Conservation (phyloP, 768 basidiomycete species). For the Phlebiopsis flavidoalba region DNA sequence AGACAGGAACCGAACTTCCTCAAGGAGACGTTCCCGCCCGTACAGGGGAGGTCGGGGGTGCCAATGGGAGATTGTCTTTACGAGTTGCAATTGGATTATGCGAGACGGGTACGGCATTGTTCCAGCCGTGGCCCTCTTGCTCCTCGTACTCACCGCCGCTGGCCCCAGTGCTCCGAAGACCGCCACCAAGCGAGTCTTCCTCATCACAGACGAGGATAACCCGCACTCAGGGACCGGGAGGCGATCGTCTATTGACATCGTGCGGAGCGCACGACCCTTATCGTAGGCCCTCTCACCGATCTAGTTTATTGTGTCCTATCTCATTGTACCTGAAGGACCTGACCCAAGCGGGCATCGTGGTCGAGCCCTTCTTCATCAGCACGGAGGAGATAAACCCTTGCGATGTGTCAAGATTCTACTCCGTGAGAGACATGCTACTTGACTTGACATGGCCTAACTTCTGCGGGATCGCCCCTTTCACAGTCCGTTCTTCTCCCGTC, state of each 20-base stretch:
- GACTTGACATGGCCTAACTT: background rate
- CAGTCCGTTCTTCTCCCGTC: slow-evolving; percentile 60
- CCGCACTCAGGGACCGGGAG: slow-evolving; percentile 56
- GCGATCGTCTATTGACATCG: slow-evolving; percentile 59
- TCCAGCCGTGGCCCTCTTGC: background rate
- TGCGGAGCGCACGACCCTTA: slow-evolving; percentile 66
- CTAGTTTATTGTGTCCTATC: background rate
- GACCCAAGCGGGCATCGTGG: slow-evolving; percentile 65
- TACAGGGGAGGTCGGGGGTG: slow-evolving; percentile 45
- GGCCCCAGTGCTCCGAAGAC: slow-evolving; percentile 69
- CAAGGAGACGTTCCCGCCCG: slow-evolving; percentile 57
- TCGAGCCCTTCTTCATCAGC: slow-evolving; percentile 90
- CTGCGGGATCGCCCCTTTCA: background rate
- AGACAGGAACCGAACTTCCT: slow-evolving; percentile 59
- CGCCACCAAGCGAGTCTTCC: slow-evolving; percentile 87
- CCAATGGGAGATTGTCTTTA: slow-evolving; percentile 89
- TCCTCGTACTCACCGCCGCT: background rate
- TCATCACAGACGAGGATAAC: slow-evolving; percentile 88
- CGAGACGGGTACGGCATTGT: slow-evolving; percentile 66
- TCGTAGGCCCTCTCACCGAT: slow-evolving; percentile 36
- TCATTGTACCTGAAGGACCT: slow-evolving; percentile 53
- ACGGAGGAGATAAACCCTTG: slow-evolving; percentile 56
- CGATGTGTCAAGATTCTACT: slow-evolving; percentile 71
- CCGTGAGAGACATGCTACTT: slow-evolving; percentile 38
- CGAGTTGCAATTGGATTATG: slow-evolving; percentile 84